Percentiles rank a stretch among this genome's conserved stretches.
phyloP scores from a whole-genome alignment of 73 alveolate genomes.

The Tetrahymena elliotti region DNA sequence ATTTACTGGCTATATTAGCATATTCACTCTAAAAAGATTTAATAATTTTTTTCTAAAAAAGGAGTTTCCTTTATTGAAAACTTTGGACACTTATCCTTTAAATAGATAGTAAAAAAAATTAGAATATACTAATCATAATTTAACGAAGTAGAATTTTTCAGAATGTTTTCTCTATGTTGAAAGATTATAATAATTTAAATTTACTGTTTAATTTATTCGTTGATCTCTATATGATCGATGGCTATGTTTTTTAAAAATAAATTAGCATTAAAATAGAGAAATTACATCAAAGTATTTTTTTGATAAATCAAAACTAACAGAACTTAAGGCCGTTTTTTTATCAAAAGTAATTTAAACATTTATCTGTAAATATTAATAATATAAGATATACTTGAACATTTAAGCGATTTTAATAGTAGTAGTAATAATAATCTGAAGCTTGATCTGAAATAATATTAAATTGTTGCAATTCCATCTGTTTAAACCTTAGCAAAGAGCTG shows the following conservation, averaged over 20 bases:
- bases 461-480: not conserved
- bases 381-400: not conserved
- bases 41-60: not conserved
- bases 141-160: not conserved
- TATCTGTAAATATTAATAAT: too few relatives aligned
- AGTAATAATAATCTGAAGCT: not conserved
- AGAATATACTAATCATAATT: too few relatives aligned
- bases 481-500: not conserved
- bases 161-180: not conserved
- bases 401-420: not conserved
- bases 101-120: not conserved
- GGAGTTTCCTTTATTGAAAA: not conserved
- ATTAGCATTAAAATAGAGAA: not conserved
- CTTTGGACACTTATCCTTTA: not conserved
- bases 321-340: not conserved
- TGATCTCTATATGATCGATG: not conserved
- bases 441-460: not conserved
- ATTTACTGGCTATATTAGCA: not conserved
- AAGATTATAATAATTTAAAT: not conserved
- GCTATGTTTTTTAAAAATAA: not conserved
- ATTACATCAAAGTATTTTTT: too few relatives aligned
- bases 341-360: not conserved
- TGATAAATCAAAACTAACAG: not conserved
- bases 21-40: not conserved
- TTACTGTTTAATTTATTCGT: not conserved